A percentile compares a stretch with the other conserved stretches of the same genome.
Evolutionary conservation across 2,329 filamentous ascomycete genomes (phyloP).

Genomic region (Fonsecaea nubica): DNA sequence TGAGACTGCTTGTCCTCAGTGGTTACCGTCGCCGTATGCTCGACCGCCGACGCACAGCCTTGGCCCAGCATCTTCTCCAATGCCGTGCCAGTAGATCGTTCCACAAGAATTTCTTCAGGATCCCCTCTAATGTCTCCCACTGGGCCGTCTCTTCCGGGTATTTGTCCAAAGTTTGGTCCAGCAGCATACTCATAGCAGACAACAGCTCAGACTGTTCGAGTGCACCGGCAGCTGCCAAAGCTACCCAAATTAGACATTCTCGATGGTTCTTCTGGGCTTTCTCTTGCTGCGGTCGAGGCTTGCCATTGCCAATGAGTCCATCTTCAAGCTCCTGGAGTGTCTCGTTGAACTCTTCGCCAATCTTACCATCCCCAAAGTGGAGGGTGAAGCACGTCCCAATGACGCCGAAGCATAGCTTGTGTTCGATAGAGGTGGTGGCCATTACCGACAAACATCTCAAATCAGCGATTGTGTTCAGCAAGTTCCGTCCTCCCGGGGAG

Average conservation of each 20-base stretch:
- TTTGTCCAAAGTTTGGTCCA: constrained; percentile 27
- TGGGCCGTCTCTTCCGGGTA: constrained; percentile 26
- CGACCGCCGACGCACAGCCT: constrained; percentile 20
- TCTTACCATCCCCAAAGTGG: constrained; percentile 22
- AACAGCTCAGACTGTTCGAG: constrained; percentile 24
- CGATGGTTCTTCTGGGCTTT: constrained; percentile 12
- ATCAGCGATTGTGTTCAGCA: constrained; percentile 29
- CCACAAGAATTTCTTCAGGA: constrained; percentile 32
- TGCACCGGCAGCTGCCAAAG: constrained; percentile 22
- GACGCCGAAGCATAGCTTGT: constrained; percentile 30
- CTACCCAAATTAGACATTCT: constrained; percentile 33
- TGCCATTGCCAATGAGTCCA: constrained; percentile 22
- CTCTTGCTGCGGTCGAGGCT: constrained; percentile 16
- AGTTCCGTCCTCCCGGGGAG: constrained; percentile 16
- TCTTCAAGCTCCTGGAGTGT: constrained; percentile 30
- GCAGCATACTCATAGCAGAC: constrained; percentile 19
- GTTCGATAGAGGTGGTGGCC: constrained; percentile 29
- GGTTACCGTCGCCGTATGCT: constrained; percentile 12
- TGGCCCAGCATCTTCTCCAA: constrained; percentile 29
- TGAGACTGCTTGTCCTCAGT: background rate
- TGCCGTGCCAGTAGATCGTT: constrained; percentile 23
- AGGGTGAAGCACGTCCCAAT: constrained; percentile 31
- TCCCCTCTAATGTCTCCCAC: constrained; percentile 27
- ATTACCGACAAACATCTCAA: constrained; percentile 28
- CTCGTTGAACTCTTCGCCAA: constrained; percentile 27